phyloP scores from a whole-genome alignment of 2,329 filamentous ascomycete genomes.

The Hawksworthiomyces lignivorus region DNA sequence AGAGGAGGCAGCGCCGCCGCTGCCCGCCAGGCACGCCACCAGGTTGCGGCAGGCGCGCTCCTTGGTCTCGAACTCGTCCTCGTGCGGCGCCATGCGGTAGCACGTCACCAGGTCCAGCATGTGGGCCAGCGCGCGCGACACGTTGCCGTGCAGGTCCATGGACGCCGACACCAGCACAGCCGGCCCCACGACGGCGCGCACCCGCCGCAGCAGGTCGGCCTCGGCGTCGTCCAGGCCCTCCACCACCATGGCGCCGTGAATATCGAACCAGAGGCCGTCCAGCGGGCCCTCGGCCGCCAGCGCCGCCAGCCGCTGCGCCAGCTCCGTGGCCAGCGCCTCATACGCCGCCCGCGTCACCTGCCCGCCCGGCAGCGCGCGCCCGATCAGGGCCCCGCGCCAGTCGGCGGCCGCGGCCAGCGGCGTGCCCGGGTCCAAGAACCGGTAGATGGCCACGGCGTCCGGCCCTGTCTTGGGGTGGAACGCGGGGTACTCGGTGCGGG shows the following conservation, averaged over 20 bases:
- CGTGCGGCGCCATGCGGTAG: conserved; percentile 45
- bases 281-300: conserved; percentile 28
- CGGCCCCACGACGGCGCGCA: conserved; percentile 36
- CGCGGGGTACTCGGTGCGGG: conserved; percentile 38
- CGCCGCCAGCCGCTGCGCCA: conserved; percentile 28
- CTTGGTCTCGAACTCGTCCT: conserved; percentile 42
- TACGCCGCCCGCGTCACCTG: conserved; percentile 38
- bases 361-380: conserved; percentile 43
- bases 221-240: conserved; percentile 41
- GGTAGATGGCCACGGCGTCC: conserved; percentile 36
- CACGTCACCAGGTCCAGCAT: conserved; percentile 45
- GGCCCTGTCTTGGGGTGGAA: conserved; percentile 39
- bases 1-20: neutral
- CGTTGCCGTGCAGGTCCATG: conserved; percentile 50
- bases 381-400: conserved; percentile 44
- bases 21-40: conserved; percentile 27
- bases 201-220: conserved; percentile 36
- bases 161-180: conserved; percentile 42
- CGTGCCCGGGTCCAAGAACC: conserved; percentile 34
- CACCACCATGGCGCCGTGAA: conserved; percentile 49
- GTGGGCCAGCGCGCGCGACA: conserved; percentile 40
- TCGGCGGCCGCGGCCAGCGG: conserved; percentile 32
- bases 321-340: conserved; percentile 34
- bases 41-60: conserved; percentile 43
- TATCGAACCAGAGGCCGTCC: conserved; percentile 48